These are phyloP conservation scores for Hymenoscyphus salicellus DNA, from an alignment of 2,329 filamentous ascomycete genomes.

Conservation along the genomic window DNA sequence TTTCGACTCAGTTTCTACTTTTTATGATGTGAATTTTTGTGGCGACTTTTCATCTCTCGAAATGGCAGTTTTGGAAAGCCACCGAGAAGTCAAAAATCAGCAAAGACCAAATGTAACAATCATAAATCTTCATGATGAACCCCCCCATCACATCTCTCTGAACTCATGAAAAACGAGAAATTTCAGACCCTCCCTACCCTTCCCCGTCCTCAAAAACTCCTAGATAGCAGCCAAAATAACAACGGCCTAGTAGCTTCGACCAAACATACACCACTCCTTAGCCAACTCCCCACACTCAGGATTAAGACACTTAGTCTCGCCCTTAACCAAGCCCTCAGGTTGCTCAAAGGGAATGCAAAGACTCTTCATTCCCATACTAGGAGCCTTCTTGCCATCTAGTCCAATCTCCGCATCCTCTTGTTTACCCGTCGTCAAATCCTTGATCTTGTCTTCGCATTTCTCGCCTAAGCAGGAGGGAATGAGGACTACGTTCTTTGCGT, in stretches of 20 bases:
- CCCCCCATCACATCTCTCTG: neutral
- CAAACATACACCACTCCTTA: constrained; percentile 90
- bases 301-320: constrained; percentile 87
- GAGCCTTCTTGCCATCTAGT: constrained; percentile 48
- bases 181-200: neutral
- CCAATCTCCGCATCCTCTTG: constrained; percentile 51
- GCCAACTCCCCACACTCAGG: constrained; percentile 76
- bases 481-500: constrained; percentile 86
- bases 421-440: constrained; percentile 81
- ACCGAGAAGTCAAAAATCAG: neutral
- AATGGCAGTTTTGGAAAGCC: neutral
- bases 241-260: constrained; percentile 51
- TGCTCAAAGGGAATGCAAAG: constrained; percentile 82
- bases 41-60: neutral
- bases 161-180: neutral
- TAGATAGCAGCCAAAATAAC: neutral
- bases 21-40: neutral
- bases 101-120: neutral
- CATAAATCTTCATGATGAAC: neutral
- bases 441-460: constrained; percentile 90
- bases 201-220: neutral
- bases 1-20: neutral
- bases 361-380: constrained; percentile 73
- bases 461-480: constrained; percentile 82
- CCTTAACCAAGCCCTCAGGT: constrained; percentile 73